Evolutionary conservation across 305 asterid species (phyloP), one percentile per base, ranked within the genome.

Genomic region (Euphrasia arctica): DNA sequence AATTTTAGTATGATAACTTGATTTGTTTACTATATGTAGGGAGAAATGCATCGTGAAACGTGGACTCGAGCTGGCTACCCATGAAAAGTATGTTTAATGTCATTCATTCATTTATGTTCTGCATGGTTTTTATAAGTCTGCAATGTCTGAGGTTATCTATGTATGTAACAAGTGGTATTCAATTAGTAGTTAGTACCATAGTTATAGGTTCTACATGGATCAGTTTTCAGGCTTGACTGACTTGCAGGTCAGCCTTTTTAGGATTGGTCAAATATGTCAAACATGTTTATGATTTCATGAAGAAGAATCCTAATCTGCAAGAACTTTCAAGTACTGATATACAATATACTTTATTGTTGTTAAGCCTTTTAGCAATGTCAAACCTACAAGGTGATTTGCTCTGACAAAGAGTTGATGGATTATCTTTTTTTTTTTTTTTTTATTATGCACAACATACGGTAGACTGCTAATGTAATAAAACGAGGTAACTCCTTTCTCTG

Each of bases 1-100:
- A 57, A 14, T 62, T 14, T 51, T 41, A 5, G 22, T 34, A 63
- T 72, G 54, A 48, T 67, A 29, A 59, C 31, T 50, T 58, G 60
- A 69, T 69, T 29, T 70, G 51, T 63, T 39, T 71, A 65, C 50
- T 62, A 25, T 36, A 60, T 83, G 78, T 86, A 94, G 99, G 89
- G 95, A 65, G 36, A 79, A 75, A 61, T 31, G 76, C 58, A 66
- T 51, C n/a, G 79, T 79, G 57, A 88, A 83, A 62, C 89, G 83
- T 52, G 88, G 85, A 49, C 91, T 83, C 22, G 93, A 90, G 60
- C 67, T 94, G 71, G 73, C 91, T 50, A 62, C 77, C 66, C 69
- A 83, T 42, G 96, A 88, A 54, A 94, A 80, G 97, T 94, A 88
- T 55, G 91, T 73, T 62, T 69, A 39, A 22, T 49, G 27, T 60